These are phyloP conservation scores for Setaria italica DNA, from an alignment of 202 grass and related monocot species.

Conservation along the genomic window DNA sequence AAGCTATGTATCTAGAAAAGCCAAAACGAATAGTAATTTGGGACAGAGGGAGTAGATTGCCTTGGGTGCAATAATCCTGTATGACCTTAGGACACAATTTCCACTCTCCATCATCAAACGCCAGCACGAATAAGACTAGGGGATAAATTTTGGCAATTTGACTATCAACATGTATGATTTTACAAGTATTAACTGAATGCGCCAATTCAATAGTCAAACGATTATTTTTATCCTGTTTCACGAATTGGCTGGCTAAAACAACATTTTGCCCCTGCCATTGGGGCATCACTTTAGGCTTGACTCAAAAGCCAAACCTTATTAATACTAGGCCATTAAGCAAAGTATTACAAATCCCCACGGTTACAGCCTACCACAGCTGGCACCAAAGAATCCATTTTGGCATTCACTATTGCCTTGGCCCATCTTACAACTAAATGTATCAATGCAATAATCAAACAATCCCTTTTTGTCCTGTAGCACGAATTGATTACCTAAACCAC, in stretches of 20 bases:
- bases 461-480: background rate
- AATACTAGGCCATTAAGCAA: background rate
- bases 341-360: background rate
- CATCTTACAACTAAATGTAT: background rate
- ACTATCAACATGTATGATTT: background rate
- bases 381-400: background rate
- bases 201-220: background rate
- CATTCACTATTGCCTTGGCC: background rate
- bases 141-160: background rate
- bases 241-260: slow-evolving; percentile 3
- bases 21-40: no score
- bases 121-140: background rate
- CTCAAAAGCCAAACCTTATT: slow-evolving; percentile 27
- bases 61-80: background rate
- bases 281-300: slow-evolving; percentile 5
- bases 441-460: background rate
- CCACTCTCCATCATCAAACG: background rate
- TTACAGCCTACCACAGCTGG: background rate
- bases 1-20: no score
- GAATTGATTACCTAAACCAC: slow-evolving; percentile 1
- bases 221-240: background rate
- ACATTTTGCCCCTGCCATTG: slow-evolving; percentile 8
- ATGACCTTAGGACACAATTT: background rate
- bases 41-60: background rate
- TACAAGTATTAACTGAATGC: background rate